Percentiles rank a stretch among this genome's conserved stretches.
Conservation (phyloP, 495 filamentous ascomycete species). For the Neurospora sp. region DNA sequence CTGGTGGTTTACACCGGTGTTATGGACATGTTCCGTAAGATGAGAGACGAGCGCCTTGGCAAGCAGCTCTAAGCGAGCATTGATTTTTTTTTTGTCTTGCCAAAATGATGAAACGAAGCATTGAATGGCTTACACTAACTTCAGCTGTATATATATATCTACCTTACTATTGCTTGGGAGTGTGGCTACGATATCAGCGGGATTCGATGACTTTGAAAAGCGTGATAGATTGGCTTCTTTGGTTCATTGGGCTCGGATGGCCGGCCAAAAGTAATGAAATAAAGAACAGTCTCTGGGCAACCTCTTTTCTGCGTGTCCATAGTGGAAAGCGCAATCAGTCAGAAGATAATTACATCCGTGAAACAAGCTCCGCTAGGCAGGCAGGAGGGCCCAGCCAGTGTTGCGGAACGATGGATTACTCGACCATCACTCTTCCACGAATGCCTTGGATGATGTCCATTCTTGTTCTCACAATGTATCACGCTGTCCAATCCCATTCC, state of each 20-base stretch:
- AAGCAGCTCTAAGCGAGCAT: background rate
- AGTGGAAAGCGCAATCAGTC: background rate
- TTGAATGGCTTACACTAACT: background rate
- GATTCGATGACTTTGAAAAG: background rate
- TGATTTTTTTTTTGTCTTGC: background rate
- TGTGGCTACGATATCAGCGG: background rate
- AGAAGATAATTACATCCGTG: background rate
- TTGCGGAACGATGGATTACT: background rate
- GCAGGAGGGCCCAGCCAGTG: too few relatives aligned
- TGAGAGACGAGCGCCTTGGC: slow-evolving; percentile 12
- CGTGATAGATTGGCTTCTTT: background rate
- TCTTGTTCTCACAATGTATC: background rate
- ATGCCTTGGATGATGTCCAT: background rate
- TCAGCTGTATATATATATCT: background rate
- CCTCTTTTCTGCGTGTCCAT: background rate
- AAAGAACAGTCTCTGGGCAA: background rate
- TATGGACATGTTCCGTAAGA: slow-evolving; percentile 73
- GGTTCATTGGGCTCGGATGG: background rate
- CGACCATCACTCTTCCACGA: background rate
- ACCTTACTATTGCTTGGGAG: background rate
- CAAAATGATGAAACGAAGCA: background rate
- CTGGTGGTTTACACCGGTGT: slow-evolving; percentile 87
- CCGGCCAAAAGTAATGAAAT: background rate
- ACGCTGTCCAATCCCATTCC: background rate
- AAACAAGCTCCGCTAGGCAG: too few relatives aligned